Evolutionary conservation across 1,284 basidiomycete species (phyloP).

Genomic region (Boletellus deceptivus): DNA sequence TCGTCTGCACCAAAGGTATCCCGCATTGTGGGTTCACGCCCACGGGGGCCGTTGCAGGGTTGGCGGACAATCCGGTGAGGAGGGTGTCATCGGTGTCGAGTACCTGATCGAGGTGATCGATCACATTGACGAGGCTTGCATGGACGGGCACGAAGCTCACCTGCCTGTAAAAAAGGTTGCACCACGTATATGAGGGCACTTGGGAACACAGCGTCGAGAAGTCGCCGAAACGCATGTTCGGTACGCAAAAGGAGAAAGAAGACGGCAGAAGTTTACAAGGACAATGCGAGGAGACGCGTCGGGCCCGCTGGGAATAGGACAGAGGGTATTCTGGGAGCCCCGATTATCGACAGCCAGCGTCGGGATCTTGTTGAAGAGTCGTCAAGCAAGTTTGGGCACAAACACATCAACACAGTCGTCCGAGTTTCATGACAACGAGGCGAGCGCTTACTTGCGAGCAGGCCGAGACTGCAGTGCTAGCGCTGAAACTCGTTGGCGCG

Average conservation of each 20-base stretch:
- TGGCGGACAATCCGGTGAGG: slow-evolving; percentile 40
- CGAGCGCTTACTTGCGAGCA: slow-evolving; percentile 19
- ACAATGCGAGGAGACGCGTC: slow-evolving; percentile 4
- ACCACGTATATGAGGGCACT: slow-evolving; percentile 67
- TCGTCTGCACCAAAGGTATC: slow-evolving; percentile 45
- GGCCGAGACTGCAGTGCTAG: background rate
- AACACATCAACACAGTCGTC: slow-evolving; percentile 32
- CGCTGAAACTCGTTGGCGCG: background rate
- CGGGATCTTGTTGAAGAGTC: slow-evolving; percentile 13
- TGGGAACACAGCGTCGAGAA: slow-evolving; percentile 55
- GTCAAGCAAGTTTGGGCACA: slow-evolving; percentile 26
- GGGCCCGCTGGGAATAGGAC: slow-evolving; percentile 1
- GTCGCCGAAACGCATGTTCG: slow-evolving; percentile 59
- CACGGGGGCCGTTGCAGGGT: slow-evolving; percentile 48
- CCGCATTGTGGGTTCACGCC: slow-evolving; percentile 59
- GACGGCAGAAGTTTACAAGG: background rate
- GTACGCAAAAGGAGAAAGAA: background rate
- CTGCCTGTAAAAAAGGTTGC: slow-evolving; percentile 70
- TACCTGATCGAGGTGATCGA: slow-evolving; percentile 26
- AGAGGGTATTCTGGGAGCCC: slow-evolving; percentile 13
- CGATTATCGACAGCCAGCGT: slow-evolving; percentile 12
- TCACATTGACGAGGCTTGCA: slow-evolving; percentile 1
- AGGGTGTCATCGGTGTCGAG: slow-evolving; percentile 35
- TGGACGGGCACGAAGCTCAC: slow-evolving; percentile 27
- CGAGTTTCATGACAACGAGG: slow-evolving; percentile 22